These are phyloP conservation scores for Cryptococcus sp. DNA, from an alignment of 1,284 basidiomycete genomes.

Conservation along the genomic window DNA sequence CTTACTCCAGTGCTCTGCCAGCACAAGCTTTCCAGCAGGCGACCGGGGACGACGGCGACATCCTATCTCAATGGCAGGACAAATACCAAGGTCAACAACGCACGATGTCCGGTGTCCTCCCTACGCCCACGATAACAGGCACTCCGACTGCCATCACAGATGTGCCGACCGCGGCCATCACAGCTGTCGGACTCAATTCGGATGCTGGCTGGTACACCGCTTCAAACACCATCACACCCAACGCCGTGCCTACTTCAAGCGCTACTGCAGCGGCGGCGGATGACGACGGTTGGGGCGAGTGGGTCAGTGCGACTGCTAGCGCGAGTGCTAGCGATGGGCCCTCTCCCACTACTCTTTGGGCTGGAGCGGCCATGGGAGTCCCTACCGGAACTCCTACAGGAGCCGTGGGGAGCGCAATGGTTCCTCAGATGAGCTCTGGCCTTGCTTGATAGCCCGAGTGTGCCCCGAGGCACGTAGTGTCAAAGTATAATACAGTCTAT, in stretches of 20 bases:
- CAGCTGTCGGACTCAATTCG: too few relatives aligned
- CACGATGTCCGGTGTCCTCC: not conserved
- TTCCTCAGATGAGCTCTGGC: constrained; percentile 13
- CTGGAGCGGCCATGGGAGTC: not conserved
- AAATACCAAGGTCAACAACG: not conserved
- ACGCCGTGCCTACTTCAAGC: too few relatives aligned
- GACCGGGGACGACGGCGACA: not conserved
- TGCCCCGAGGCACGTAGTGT: not conserved
- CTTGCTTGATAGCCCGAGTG: constrained; percentile 8
- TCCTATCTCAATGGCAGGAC: constrained; percentile 1
- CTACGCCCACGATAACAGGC: not conserved
- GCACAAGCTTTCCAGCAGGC: too few relatives aligned
- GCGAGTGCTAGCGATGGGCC: too few relatives aligned
- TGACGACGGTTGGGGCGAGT: constrained; percentile 1
- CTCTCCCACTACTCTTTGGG: not conserved
- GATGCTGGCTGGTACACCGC: not conserved
- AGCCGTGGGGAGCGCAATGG: constrained; percentile 14
- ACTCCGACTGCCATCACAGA: constrained; percentile 4
- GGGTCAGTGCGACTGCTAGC: constrained; percentile 1
- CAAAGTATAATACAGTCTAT: too few relatives aligned
- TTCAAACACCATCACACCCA: not conserved
- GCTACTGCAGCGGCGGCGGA: not conserved
- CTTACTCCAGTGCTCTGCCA: not conserved
- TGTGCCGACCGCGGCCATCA: constrained; percentile 1
- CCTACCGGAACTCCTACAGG: constrained; percentile 1